These are phyloP conservation scores for Pelargonium cotyledonis DNA, from an alignment of 441 rosid species.

Conservation along the genomic window DNA sequence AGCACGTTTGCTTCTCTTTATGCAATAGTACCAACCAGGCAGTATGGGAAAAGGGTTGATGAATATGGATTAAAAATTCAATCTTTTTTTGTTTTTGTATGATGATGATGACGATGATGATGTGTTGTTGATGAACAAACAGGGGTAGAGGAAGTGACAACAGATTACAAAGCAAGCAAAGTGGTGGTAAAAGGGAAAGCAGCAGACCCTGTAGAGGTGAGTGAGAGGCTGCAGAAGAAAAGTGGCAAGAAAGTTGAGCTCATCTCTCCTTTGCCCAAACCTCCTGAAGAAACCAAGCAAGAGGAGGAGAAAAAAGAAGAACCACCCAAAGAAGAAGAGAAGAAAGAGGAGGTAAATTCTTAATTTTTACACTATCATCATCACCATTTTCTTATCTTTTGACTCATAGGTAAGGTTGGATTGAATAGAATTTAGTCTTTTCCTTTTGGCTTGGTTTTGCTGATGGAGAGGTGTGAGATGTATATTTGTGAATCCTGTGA, in stretches of 20 bases:
- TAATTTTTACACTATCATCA: background rate
- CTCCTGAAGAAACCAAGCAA: slow-evolving; percentile 19
- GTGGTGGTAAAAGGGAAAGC: slow-evolving; percentile 50
- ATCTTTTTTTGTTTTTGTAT: no score
- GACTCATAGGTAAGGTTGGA: background rate
- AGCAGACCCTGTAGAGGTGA: slow-evolving; percentile 40
- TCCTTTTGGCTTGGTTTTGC: background rate
- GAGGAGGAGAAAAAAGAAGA: slow-evolving; percentile 18
- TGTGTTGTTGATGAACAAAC: background rate
- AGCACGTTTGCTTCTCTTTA: background rate
- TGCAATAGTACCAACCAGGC: no score
- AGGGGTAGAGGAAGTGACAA: slow-evolving; percentile 42
- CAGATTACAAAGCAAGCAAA: slow-evolving; percentile 37
- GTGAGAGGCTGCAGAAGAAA: slow-evolving; percentile 41
- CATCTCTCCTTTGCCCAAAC: slow-evolving; percentile 41
- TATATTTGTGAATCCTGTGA: no score
- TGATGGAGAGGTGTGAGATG: no score
- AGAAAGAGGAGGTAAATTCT: slow-evolving; percentile 42
- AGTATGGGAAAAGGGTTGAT: no score
- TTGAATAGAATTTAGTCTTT: background rate
- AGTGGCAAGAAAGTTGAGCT: slow-evolving; percentile 46
- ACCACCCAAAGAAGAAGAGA: slow-evolving; percentile 32
- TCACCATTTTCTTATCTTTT: background rate
- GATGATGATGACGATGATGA: no score
- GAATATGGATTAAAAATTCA: no score